These are phyloP conservation scores for Eucalyptus sp. DNA, from an alignment of 345 rosid species.

Conservation along the genomic window DNA sequence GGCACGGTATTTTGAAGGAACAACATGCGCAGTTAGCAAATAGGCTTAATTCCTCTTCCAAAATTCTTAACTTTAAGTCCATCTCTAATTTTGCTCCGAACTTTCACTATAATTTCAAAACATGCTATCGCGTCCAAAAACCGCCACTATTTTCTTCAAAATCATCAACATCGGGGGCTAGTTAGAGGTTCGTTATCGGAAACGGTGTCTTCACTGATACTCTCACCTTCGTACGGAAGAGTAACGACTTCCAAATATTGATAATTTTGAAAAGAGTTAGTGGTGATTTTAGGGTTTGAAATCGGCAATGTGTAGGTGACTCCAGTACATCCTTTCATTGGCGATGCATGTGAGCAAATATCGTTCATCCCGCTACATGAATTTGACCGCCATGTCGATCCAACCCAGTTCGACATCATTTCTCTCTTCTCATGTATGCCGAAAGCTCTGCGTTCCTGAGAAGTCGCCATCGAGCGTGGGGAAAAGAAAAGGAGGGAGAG, in stretches of 20 bases:
- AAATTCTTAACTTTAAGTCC: not conserved
- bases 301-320: not conserved
- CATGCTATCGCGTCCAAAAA: rapidly evolving
- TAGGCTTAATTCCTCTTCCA: not conserved
- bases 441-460: not conserved
- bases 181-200: not conserved
- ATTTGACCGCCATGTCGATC: not conserved
- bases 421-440: not conserved
- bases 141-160: not conserved
- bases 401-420: not conserved
- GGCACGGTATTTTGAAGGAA: not conserved
- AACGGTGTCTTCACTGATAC: not conserved
- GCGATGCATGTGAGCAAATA: not conserved
- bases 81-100: not conserved
- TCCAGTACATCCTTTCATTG: not conserved
- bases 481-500: not conserved
- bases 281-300: not conserved
- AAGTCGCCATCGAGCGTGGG: not conserved
- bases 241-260: not conserved
- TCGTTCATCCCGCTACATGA: not conserved
- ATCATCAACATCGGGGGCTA: not conserved
- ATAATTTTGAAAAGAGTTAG: not conserved
- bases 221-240: not conserved
- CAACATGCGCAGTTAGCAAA: not conserved
- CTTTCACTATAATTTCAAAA: not conserved